Evolutionary conservation across 2,329 filamentous ascomycete genomes (phyloP), one percentile per base, ranked within the genome.

Genomic region (Hypoxylon rubiginosum): DNA sequence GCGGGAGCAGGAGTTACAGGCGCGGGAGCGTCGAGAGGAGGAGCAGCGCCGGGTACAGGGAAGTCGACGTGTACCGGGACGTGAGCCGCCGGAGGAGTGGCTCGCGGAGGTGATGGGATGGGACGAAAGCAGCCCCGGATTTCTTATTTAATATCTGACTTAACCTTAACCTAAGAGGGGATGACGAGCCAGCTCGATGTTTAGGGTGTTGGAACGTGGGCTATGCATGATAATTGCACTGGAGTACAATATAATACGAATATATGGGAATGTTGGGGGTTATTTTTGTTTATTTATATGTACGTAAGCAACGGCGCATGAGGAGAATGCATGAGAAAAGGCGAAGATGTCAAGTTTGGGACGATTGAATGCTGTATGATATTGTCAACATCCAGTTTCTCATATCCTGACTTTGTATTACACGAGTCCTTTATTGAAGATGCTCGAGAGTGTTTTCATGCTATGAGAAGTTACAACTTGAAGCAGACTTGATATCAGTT

Each of bases 1-100:
- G 71, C 30, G 73, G 73, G 52, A 77, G 76, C 51, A 68, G 70
- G 51, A 53, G 68, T 41, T 71, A 71, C 39, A 66, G 68, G 48
- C 64, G 67, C 17, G 67, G 72, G 41, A 74, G 75, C 45, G 72
- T 72, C 45, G 60, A 75, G 49, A 68, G 75, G 49, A 67, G 73
- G 48, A 74, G 74, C 45, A 71, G 75, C 32, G 57, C 64, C n/a
- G 65, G 69, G 4, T 77, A 75, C 50, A 63, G 72, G 46, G 73
- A 81, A 48, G 75, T 78, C 19, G 75, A 78, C 43, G 74, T 74
- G 24, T 73, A 76, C 32, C 62, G 76, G 75, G 75, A 17, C 73
- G 77, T 53, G 73, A 59, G 59, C 62, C 72, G 30, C 55, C 76
- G 46, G 67, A 70, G 76, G 48, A 79, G 76, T 59, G 69, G 74